phyloP scores from a whole-genome alignment of 106 monocot genomes.

The Xerophyta viscosa region DNA sequence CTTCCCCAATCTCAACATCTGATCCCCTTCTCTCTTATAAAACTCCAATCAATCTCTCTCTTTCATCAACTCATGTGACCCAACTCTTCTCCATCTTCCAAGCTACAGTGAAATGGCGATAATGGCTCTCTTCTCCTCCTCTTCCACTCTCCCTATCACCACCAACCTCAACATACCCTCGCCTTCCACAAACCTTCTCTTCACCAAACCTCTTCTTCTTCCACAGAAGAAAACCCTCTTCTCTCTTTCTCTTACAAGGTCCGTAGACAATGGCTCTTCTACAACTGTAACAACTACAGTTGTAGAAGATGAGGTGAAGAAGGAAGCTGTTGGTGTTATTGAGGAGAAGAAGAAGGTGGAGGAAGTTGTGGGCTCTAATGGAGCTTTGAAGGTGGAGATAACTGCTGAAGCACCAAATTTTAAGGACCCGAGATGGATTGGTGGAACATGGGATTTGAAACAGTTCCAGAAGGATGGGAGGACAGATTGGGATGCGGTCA shows the following conservation, averaged over 20 bases:
- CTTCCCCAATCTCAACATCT: no score
- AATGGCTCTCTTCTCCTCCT: not conserved
- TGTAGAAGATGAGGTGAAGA: not conserved
- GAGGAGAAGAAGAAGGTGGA: not conserved
- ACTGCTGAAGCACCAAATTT: conserved; percentile 19
- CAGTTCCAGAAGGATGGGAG: conserved; percentile 44
- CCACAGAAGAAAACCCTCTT: not conserved
- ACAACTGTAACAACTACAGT: not conserved
- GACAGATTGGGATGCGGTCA: conserved; percentile 78
- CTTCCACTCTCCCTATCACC: not conserved
- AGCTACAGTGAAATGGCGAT: not conserved
- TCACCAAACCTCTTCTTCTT: not conserved
- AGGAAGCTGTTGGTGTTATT: not conserved
- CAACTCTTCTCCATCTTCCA: no score
- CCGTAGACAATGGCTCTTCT: not conserved
- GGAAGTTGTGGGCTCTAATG: conserved; percentile 2
- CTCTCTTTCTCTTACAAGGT: not conserved
- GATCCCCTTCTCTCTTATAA: no score
- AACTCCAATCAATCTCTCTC: no score
- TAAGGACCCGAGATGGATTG: conserved; percentile 56
- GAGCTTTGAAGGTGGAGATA: not conserved
- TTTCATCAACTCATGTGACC: no score
- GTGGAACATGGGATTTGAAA: conserved; percentile 63
- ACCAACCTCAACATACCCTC: not conserved
- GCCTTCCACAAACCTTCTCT: not conserved